Conservation (phyloP, 2,329 filamentous ascomycete species). For the Cryphonectria japonica region DNA sequence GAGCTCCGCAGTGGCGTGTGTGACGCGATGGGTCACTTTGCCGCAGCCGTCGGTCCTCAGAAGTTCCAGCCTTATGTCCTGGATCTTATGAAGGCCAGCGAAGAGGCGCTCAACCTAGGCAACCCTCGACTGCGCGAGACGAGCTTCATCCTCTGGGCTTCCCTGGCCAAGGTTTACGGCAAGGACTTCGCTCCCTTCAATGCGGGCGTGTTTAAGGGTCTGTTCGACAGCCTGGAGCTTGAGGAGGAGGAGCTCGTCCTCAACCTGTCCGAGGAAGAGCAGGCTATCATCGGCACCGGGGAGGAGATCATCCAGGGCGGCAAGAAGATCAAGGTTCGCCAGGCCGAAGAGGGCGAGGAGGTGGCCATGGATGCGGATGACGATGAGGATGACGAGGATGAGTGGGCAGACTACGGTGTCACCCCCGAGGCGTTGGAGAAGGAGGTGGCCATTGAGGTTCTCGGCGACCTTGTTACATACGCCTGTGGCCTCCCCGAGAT, state of each 20-base stretch:
- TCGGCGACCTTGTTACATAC: conserved; percentile 89
- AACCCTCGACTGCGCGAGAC: conserved; percentile 93
- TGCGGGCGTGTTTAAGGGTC: conserved; percentile 74
- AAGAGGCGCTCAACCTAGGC: conserved; percentile 85
- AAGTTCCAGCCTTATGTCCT: conserved; percentile 90
- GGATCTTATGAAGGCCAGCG: conserved; percentile 88
- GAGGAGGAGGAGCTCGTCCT: conserved; percentile 86
- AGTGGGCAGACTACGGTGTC: conserved; percentile 84
- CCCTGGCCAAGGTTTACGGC: conserved; percentile 90
- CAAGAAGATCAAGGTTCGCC: conserved; percentile 83
- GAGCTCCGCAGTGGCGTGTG: conserved; percentile 87
- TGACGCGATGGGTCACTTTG: conserved; percentile 92
- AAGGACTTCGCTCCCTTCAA: conserved; percentile 81
- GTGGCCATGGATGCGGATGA: conserved; percentile 59
- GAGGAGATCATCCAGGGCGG: conserved; percentile 77
- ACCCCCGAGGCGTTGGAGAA: conserved; percentile 93
- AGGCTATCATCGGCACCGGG: conserved; percentile 68
- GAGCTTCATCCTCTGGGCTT: conserved; percentile 96
- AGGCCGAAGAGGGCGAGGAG: conserved; percentile 59
- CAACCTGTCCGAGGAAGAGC: conserved; percentile 73
- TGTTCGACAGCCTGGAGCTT: conserved; percentile 84
- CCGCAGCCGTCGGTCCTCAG: conserved; percentile 81
- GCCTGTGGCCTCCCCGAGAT: conserved; percentile 74
- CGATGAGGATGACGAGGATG: conserved; percentile 66
- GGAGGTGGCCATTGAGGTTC: conserved; percentile 93